A percentile compares a stretch with the other conserved stretches of the same genome.
phyloP scores from a whole-genome alignment of 2,329 filamentous ascomycete species.

The Penicillium sumatraense region DNA sequence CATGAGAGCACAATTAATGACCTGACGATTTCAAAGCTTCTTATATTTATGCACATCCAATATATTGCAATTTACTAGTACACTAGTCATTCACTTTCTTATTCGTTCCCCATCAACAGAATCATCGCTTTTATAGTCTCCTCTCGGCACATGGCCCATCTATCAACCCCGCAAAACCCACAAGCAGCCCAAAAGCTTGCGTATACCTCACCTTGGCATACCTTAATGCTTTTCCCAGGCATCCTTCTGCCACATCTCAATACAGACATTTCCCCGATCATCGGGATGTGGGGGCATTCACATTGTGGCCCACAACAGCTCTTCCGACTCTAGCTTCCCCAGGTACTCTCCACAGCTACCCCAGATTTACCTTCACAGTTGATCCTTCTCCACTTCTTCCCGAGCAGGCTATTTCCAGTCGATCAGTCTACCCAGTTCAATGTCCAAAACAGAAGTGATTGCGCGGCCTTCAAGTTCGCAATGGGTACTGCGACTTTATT shows the following conservation, averaged over 20 bases:
- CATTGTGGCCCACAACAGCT: constrained; percentile 14
- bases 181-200: constrained; percentile 3
- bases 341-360: background rate
- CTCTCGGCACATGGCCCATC: constrained; percentile 10
- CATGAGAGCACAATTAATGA: too few relatives aligned
- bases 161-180: background rate
- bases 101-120: too few relatives aligned
- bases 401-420: background rate
- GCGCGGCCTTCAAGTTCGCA: background rate
- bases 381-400: constrained; percentile 12
- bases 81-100: too few relatives aligned
- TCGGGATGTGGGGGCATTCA: constrained; percentile 17
- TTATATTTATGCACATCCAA: too few relatives aligned
- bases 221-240: too few relatives aligned
- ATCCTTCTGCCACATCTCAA: background rate
- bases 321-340: background rate
- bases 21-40: too few relatives aligned
- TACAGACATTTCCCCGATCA: background rate
- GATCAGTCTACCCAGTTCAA: background rate
- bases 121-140: too few relatives aligned
- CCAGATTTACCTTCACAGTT: background rate
- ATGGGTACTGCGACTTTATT: background rate
- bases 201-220: constrained; percentile 5
- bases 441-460: background rate
- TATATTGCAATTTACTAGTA: too few relatives aligned